Base-by-base conservation (phyloP, 1,284 basidiomycete species). In the Ganoderma lucidum region DNA sequence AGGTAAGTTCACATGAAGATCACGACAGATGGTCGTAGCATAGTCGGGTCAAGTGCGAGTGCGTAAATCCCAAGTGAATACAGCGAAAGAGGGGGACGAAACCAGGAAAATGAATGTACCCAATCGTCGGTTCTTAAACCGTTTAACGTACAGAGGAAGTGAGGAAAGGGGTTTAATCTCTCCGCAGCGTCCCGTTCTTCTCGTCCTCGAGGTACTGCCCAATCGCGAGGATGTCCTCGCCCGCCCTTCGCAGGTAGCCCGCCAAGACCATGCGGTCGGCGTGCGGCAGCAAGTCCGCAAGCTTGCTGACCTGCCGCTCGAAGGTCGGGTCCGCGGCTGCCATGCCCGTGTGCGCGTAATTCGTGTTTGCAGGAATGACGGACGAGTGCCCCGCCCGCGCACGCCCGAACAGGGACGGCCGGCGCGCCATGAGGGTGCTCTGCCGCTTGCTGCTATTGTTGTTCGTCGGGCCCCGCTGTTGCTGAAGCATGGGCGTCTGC, bases 171-270 rank as follows among this genome's bases (percentile, higher is more conserved):
- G 14, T 8, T 48, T 53, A 79, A 61, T 83, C 80, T 62, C 80
- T 77, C 63, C 84, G 85, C 58, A 94, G 78, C 28, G 82, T 85
- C 30, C 93, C 93, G 74, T 90, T 92, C 83, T 92, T 92, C 79
- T 96, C 93, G 75, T 96, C 95, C 74, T 96, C 94, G 39, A 96
- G 82, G 79, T 95, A 96, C 76, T 93, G 92, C 28, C 94, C 93
- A 75, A 96, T 94, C 8, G 95, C 95, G 59, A 92, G 81, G 67
- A 95, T 92, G 79, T 94, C 92, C 75, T 93, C 90, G 8, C 94
- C 92, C 17, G 93, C 83, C 32, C 90, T 85, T 39, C 86, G 85
- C 64, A 96, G 80, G 81, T 96, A 96, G 9, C 87, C 86, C 69
- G 90, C 89, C 39, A 96, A 83, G 3, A 94, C 82, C 10, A 81